A percentile compares a stretch with the other conserved stretches of the same genome.
phyloP scores from a whole-genome alignment of 306 rosid species.

The Lupinus albus region DNA sequence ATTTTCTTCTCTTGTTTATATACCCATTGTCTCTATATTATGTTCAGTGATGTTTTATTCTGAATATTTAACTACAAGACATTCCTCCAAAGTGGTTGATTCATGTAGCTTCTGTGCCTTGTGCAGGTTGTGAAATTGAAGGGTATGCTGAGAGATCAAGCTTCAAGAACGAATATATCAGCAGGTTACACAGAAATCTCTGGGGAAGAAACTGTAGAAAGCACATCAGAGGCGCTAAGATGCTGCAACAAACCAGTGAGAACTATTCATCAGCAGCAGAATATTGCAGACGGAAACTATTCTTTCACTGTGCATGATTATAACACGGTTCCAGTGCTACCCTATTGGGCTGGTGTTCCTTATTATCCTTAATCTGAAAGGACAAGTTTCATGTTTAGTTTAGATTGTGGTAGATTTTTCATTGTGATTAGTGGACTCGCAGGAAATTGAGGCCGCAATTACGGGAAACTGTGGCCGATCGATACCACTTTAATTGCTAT shows the following conservation, averaged over 20 bases:
- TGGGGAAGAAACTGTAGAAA: conserved; percentile 81
- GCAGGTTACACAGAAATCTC: conserved; percentile 66
- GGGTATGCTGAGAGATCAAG: conserved; percentile 68
- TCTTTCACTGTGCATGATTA: conserved; percentile 61
- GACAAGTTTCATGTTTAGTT: neutral
- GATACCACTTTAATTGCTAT: too few relatives aligned
- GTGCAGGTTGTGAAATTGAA: conserved; percentile 70
- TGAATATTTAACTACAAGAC: conserved; percentile 2
- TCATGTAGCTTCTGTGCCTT: neutral
- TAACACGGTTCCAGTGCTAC: conserved; percentile 54
- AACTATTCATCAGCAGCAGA: conserved; percentile 45
- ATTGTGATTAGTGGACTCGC: too few relatives aligned
- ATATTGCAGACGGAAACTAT: conserved; percentile 53
- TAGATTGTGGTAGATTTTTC: too few relatives aligned
- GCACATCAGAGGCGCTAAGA: conserved; percentile 61
- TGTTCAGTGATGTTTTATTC: too few relatives aligned
- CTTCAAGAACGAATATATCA: conserved; percentile 54
- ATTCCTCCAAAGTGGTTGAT: conserved; percentile 19
- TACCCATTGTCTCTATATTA: too few relatives aligned
- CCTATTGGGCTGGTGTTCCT: conserved; percentile 66
- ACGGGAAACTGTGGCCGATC: too few relatives aligned
- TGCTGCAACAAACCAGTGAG: conserved; percentile 50
- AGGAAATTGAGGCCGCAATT: too few relatives aligned
- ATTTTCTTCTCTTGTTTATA: too few relatives aligned
- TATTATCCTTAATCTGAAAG: conserved; percentile 49